Conservation (phyloP, 2,329 filamentous ascomycete genomes). For the Ascochyta pisi region DNA sequence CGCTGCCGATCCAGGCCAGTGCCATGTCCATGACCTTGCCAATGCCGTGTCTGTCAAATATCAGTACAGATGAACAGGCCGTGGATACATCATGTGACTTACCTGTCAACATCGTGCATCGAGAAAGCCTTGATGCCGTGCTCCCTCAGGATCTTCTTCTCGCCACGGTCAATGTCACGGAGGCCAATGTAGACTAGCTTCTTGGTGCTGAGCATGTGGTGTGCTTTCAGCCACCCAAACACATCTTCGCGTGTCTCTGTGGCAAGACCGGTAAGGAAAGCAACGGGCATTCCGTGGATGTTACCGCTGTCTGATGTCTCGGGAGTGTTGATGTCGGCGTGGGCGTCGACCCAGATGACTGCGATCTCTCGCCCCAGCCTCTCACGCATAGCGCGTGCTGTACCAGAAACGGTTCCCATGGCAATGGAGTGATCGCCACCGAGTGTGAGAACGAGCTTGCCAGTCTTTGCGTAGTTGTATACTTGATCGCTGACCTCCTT, state of each 20-base stretch:
- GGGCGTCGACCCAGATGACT: slow-evolving; percentile 98
- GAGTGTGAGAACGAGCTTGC: slow-evolving; percentile 88
- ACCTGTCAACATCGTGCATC: slow-evolving; percentile 98
- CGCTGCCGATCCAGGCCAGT: slow-evolving; percentile 90
- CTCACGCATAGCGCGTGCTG: slow-evolving; percentile 85
- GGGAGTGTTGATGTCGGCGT: slow-evolving; percentile 96
- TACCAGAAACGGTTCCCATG: slow-evolving; percentile 89
- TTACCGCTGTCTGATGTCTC: slow-evolving; percentile 90
- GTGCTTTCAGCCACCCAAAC: slow-evolving; percentile 87
- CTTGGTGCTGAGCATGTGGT: slow-evolving; percentile 72
- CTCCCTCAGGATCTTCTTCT: slow-evolving; percentile 90
- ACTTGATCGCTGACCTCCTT: slow-evolving; percentile 80
- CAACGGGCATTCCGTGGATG: slow-evolving; percentile 97
- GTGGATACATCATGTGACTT: slow-evolving; percentile 38
- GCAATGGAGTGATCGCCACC: slow-evolving; percentile 97
- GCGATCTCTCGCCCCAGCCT: slow-evolving; percentile 82
- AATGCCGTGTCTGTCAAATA: slow-evolving; percentile 75
- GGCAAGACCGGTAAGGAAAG: slow-evolving; percentile 87
- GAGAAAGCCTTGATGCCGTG: slow-evolving; percentile 94
- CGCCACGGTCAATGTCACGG: slow-evolving; percentile 87
- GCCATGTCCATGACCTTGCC: slow-evolving; percentile 98
- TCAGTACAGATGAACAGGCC: background rate
- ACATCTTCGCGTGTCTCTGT: slow-evolving; percentile 76
- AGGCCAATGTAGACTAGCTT: slow-evolving; percentile 98
- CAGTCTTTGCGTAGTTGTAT: slow-evolving; percentile 82